Evolutionary conservation across 2,329 filamentous ascomycete genomes (phyloP).

Genomic region (Pseudogymnoascus sp.): DNA sequence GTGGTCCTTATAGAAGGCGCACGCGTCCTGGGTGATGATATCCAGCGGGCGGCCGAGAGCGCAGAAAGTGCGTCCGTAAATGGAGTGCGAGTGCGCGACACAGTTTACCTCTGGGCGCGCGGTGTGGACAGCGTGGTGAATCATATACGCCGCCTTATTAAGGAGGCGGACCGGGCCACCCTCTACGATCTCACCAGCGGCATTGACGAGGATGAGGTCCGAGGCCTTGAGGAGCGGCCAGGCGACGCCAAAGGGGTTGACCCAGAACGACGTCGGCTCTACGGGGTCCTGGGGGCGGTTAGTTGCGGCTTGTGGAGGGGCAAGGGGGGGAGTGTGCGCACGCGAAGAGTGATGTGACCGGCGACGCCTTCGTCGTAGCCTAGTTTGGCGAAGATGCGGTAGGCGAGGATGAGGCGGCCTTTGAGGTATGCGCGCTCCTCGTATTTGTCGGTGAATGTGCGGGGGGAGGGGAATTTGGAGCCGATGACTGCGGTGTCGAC

Average conservation of each 20-base stretch:
- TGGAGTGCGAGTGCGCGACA: constrained; percentile 51
- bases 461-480: constrained; percentile 12
- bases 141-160: constrained; percentile 45
- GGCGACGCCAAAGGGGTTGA: constrained; percentile 30
- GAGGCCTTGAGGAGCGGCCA: constrained; percentile 47
- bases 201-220: constrained; percentile 61
- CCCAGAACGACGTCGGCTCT: constrained; percentile 29
- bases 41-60: constrained; percentile 52
- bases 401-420: constrained; percentile 40
- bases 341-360: constrained; percentile 38
- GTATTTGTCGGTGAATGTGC: constrained; percentile 27
- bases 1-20: constrained; percentile 41
- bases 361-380: constrained; percentile 41
- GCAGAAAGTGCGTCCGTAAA: constrained; percentile 56
- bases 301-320: not conserved
- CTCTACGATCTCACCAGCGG: constrained; percentile 54
- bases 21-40: constrained; percentile 52
- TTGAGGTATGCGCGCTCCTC: constrained; percentile 32
- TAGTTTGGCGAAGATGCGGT: constrained; percentile 40
- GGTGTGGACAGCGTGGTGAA: constrained; percentile 51
- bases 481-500: not conserved
- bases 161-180: constrained; percentile 40
- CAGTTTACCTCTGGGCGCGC: constrained; percentile 52
- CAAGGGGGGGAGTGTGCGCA: constrained; percentile 15
- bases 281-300: constrained; percentile 26